These are phyloP conservation scores for Colletotrichum filicis DNA, from an alignment of 2,329 filamentous ascomycete genomes.

Conservation along the genomic window DNA sequence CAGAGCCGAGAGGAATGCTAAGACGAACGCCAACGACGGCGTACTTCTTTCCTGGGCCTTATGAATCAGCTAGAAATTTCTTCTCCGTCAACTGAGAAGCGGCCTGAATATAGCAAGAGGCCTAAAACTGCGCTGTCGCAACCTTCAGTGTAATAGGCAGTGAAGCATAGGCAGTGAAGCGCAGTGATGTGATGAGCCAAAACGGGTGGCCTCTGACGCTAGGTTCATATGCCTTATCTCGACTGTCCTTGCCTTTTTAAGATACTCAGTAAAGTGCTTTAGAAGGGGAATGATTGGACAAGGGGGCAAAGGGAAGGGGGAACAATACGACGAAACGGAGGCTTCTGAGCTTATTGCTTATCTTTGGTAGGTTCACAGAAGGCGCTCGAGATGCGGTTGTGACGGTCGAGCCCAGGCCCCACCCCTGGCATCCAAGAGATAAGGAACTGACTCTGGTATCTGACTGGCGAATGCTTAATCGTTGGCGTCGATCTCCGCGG, in stretches of 20 bases:
- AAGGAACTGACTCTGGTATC: conserved; percentile 24
- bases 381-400: conserved; percentile 31
- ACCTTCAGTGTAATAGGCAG: neutral
- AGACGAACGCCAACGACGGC: neutral
- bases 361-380: conserved; percentile 24
- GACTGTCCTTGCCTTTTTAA: conserved; percentile 18
- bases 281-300: conserved; percentile 16
- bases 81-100: neutral
- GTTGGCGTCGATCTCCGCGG: conserved; percentile 29
- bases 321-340: conserved; percentile 23
- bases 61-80: neutral
- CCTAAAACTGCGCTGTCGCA: neutral
- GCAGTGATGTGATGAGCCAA: conserved; percentile 2
- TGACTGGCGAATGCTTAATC: conserved; percentile 28
- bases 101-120: neutral
- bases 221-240: conserved; percentile 30
- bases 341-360: conserved; percentile 34
- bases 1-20: neutral
- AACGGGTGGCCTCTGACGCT: conserved; percentile 2
- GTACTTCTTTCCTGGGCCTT: neutral
- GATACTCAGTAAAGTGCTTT: conserved; percentile 26
- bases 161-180: neutral
- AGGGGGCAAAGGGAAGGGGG: neutral
- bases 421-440: conserved; percentile 36
- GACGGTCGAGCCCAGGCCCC: conserved; percentile 26